Evolutionary conservation across 345 rosid species (phyloP).

Genomic region (Gossypioides kirkii): DNA sequence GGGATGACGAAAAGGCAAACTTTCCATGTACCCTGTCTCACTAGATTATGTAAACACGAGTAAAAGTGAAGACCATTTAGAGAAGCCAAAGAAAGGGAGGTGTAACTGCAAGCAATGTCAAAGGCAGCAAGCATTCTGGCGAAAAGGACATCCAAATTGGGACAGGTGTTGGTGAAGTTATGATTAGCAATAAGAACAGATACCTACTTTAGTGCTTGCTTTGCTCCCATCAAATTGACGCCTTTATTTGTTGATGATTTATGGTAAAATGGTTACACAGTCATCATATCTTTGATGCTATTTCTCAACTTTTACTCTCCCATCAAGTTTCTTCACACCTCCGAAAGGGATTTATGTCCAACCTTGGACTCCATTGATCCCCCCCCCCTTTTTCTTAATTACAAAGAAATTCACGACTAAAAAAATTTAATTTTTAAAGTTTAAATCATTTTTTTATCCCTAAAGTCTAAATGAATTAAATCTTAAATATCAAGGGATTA

Average conservation of each 20-base stretch:
- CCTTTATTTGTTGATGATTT: background rate
- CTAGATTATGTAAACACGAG: background rate
- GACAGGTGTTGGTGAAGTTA: background rate
- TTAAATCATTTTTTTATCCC: no score
- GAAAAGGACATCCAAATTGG: background rate
- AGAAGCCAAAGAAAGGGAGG: background rate
- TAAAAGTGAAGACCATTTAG: background rate
- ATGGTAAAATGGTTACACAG: background rate
- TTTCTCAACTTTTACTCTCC: background rate
- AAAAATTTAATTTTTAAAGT: no score
- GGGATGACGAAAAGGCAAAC: no score
- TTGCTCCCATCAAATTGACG: background rate
- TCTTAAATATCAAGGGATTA: no score
- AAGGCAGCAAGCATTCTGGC: background rate
- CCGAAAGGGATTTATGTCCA: background rate
- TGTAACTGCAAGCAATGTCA: background rate
- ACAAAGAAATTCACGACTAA: no score
- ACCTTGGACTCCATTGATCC: background rate
- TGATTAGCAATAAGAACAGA: constrained; percentile 1
- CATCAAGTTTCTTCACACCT: background rate
- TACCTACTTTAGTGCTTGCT: constrained; percentile 6
- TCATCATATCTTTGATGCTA: background rate
- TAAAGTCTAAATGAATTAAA: no score
- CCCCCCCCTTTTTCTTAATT: no score
- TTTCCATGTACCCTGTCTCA: no score